These are phyloP conservation scores for Krasilnikovozyma curviuscula DNA, from an alignment of 768 basidiomycete genomes.

Conservation along the genomic window DNA sequence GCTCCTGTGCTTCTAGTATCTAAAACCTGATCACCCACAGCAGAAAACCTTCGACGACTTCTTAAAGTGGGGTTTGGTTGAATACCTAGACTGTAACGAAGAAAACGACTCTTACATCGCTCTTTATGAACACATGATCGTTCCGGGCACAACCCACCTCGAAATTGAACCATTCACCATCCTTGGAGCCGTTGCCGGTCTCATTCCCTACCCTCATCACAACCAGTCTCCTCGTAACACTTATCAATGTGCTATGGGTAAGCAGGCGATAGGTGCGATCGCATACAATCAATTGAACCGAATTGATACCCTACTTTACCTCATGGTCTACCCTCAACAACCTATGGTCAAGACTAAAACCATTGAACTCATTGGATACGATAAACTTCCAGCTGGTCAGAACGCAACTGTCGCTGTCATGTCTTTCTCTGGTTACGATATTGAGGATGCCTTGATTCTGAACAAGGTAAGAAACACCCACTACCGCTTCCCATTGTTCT, in stretches of 20 bases:
- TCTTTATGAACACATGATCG: slow-evolving; percentile 74
- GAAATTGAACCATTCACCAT: slow-evolving; percentile 98
- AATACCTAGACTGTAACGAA: slow-evolving; percentile 97
- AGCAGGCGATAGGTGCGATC: slow-evolving; percentile 97
- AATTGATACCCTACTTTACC: slow-evolving; percentile 93
- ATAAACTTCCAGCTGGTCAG: slow-evolving; percentile 89
- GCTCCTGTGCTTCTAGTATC: neutral
- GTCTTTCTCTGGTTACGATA: slow-evolving; percentile 98
- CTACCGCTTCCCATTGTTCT: neutral
- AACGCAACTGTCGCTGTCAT: slow-evolving; percentile 97
- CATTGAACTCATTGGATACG: slow-evolving; percentile 90
- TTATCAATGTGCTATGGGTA: slow-evolving; percentile 99
- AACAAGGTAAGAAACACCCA: slow-evolving; percentile 48
- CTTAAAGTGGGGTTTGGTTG: slow-evolving; percentile 72
- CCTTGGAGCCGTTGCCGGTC: slow-evolving; percentile 88
- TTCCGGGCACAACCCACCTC: slow-evolving; percentile 67
- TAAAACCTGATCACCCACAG: slow-evolving; percentile 59
- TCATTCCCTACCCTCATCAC: slow-evolving; percentile 98
- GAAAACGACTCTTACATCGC: slow-evolving; percentile 96
- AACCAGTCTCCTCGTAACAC: slow-evolving; percentile 99
- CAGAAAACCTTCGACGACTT: slow-evolving; percentile 80
- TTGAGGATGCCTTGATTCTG: slow-evolving; percentile 91
- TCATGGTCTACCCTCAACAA: slow-evolving; percentile 93
- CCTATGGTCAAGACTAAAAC: slow-evolving; percentile 99
- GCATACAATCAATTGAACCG: slow-evolving; percentile 94